Evolutionary conservation across 108 stramenopile genomes (phyloP).

Genomic region (Pseudonitzschia multistriata): DNA sequence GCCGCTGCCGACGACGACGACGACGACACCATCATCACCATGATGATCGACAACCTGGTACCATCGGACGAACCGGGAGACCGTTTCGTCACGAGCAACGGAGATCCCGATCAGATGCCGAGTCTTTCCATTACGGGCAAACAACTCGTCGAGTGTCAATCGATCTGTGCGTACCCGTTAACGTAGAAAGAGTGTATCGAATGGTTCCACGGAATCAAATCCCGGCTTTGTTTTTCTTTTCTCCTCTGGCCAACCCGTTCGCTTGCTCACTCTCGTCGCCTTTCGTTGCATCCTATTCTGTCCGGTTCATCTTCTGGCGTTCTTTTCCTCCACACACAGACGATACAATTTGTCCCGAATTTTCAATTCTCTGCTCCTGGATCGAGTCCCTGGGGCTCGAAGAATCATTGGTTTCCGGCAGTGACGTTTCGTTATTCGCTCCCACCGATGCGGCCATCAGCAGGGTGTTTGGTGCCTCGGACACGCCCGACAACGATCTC

Average conservation of each 20-base stretch:
- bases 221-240: not conserved
- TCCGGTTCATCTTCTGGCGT: not conserved
- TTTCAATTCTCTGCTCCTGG: not conserved
- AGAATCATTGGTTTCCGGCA: not conserved
- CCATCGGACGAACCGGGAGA: conserved; percentile 9
- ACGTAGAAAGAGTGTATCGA: not conserved
- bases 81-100: conserved; percentile 14
- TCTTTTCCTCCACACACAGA: not conserved
- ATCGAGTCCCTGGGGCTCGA: not conserved
- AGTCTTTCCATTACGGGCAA: not conserved
- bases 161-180: not conserved
- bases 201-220: not conserved
- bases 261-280: not conserved
- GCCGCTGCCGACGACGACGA: not conserved
- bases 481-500: not conserved
- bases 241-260: not conserved
- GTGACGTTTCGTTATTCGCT: conserved; percentile 9
- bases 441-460: conserved; percentile 13
- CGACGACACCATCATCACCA: not conserved
- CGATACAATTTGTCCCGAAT: conserved; percentile 11
- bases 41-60: conserved; percentile 10
- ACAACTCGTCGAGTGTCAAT: not conserved
- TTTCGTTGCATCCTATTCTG: not conserved
- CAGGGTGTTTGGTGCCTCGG: not conserved
- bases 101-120: not conserved